Percentiles rank a stretch among this genome's conserved stretches.
phyloP scores from a whole-genome alignment of 1,284 basidiomycete species.

The Peniophora sp. region DNA sequence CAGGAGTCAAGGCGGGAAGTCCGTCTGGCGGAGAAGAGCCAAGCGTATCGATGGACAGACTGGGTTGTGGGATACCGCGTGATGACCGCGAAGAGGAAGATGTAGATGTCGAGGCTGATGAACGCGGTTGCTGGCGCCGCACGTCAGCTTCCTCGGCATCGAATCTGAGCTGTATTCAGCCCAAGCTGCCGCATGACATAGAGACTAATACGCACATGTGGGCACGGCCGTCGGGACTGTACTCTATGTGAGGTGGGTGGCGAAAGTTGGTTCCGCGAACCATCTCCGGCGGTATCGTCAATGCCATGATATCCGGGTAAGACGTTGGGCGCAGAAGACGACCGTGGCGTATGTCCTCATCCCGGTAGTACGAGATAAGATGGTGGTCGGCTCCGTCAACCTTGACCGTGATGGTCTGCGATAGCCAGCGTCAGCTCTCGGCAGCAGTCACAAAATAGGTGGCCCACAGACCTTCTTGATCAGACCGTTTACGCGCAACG shows the following conservation, averaged over 20 bases:
- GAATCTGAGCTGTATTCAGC: constrained; percentile 9
- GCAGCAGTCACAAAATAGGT: not conserved
- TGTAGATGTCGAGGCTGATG: constrained; percentile 5
- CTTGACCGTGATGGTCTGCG: constrained; percentile 72
- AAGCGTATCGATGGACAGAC: not conserved
- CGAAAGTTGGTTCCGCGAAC: constrained; percentile 67
- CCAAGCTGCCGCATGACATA: constrained; percentile 3
- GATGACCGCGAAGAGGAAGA: not conserved
- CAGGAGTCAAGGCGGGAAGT: too few species aligned
- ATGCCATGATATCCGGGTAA: constrained; percentile 54
- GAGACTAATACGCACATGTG: constrained; percentile 39
- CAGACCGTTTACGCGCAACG: constrained; percentile 60
- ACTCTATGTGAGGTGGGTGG: constrained; percentile 62
- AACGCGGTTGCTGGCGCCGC: constrained; percentile 10
- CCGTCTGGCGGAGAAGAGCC: not conserved
- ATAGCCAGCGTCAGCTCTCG: not conserved
- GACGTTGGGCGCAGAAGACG: constrained; percentile 55
- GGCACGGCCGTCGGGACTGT: constrained; percentile 51
- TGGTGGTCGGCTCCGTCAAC: constrained; percentile 72
- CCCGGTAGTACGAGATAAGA: constrained; percentile 74
- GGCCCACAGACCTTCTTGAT: constrained; percentile 56
- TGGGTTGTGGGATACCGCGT: constrained; percentile 1
- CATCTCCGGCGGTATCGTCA: constrained; percentile 61
- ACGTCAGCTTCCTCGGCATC: constrained; percentile 14
- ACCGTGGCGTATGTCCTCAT: constrained; percentile 64